Evolutionary conservation across 192 early-diverging fungal species (phyloP).

Genomic region (Spizellomyces punctatus): DNA sequence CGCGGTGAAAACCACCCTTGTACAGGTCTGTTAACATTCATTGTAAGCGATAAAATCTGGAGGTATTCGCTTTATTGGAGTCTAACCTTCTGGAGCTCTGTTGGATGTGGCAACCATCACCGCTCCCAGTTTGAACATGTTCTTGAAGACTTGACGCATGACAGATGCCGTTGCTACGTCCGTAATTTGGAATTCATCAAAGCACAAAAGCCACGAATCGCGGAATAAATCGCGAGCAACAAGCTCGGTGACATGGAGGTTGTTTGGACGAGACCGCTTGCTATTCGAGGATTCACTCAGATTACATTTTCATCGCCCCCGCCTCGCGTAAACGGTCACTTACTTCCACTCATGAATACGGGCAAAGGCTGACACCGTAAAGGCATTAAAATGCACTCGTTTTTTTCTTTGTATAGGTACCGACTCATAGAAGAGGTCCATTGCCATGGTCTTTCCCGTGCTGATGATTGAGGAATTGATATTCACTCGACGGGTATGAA

Average conservation of each 20-base stretch:
- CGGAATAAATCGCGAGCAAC: slow-evolving; percentile 81
- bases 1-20: slow-evolving; percentile 92
- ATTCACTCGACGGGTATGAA: background rate
- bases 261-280: slow-evolving; percentile 17
- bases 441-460: slow-evolving; percentile 91
- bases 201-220: slow-evolving; percentile 83
- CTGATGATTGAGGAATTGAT: slow-evolving; percentile 1
- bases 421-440: slow-evolving; percentile 89
- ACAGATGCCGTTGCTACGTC: slow-evolving; percentile 96
- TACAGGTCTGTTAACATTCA: slow-evolving; percentile 60
- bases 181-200: slow-evolving; percentile 96
- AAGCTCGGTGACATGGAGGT: slow-evolving; percentile 18
- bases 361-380: slow-evolving; percentile 87
- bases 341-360: slow-evolving; percentile 43
- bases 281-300: background rate
- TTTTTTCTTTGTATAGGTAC: slow-evolving; percentile 70
- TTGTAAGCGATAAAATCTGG: background rate
- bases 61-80: background rate
- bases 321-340: background rate
- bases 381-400: slow-evolving; percentile 91
- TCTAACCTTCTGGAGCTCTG: slow-evolving; percentile 74
- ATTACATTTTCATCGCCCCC: background rate
- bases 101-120: slow-evolving; percentile 92
- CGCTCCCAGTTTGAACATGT: slow-evolving; percentile 79
- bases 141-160: slow-evolving; percentile 63